A percentile compares a stretch with the other conserved stretches of the same genome.
These are phyloP conservation scores for Paxillus rubicundulus DNA, from an alignment of 768 basidiomycete species.

Conservation along the genomic window DNA sequence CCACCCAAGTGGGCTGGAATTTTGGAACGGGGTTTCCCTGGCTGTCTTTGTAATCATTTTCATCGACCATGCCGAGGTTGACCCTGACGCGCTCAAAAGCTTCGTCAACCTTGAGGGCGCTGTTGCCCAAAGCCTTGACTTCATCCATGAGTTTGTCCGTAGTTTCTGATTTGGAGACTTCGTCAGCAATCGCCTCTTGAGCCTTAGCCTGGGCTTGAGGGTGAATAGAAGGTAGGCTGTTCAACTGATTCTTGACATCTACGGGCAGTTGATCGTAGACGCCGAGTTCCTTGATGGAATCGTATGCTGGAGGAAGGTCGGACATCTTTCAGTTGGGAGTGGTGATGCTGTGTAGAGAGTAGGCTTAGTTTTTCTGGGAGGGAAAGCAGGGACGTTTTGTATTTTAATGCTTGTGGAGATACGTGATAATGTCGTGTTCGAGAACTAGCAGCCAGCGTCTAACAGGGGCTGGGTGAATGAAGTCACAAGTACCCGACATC, in stretches of 20 bases:
- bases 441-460: neutral
- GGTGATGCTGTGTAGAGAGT: neutral
- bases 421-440: neutral
- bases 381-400: neutral
- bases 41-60: neutral
- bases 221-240: neutral
- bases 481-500: no score
- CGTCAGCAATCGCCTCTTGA: neutral
- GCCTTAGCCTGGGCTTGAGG: neutral
- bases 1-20: neutral
- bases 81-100: neutral
- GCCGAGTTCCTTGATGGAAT: neutral
- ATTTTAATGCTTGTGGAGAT: neutral
- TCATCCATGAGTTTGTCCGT: neutral
- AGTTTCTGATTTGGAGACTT: neutral
- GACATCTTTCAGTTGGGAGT: neutral
- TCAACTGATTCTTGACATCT: neutral
- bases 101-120: neutral
- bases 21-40: neutral
- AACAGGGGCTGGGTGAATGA: neutral
- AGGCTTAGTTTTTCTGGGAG: neutral
- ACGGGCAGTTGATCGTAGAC: neutral
- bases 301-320: neutral
- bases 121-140: neutral
- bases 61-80: neutral